Conservation (phyloP, 495 filamentous ascomycete species). For the Aspergillus funiculosus region DNA sequence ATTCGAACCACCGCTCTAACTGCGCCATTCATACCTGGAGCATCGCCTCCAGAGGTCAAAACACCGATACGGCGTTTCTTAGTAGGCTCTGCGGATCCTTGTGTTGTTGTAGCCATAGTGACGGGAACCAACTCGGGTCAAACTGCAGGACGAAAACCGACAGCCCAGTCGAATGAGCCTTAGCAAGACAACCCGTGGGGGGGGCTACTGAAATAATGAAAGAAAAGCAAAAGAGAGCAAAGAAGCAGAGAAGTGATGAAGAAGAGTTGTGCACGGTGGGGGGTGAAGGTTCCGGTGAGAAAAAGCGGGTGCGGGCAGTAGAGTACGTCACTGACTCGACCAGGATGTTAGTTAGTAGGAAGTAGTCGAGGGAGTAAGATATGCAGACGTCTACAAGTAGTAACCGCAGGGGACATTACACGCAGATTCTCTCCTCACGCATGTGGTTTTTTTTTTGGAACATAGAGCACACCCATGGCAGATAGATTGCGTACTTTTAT, state of each 20-base stretch:
- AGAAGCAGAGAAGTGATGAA: constrained; percentile 13
- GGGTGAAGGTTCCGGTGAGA: constrained; percentile 39
- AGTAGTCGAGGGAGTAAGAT: no score
- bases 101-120: constrained; percentile 33
- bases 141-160: constrained; percentile 3
- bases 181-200: no score
- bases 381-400: no score
- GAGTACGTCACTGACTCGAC: constrained; percentile 36
- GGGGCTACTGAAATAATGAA: constrained; percentile 10
- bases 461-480: no score
- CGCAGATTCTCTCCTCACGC: no score
- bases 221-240: constrained; percentile 8
- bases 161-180: constrained; percentile 9
- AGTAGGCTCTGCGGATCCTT: constrained; percentile 32
- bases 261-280: constrained; percentile 16
- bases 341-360: no score
- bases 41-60: constrained; percentile 96
- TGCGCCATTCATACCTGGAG: constrained; percentile 95
- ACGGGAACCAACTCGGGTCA: constrained; percentile 5
- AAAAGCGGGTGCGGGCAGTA: constrained; percentile 38
- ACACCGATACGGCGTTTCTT: constrained; percentile 82
- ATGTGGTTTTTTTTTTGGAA: no score
- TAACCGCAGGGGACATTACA: no score
- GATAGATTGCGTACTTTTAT: no score
- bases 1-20: constrained; percentile 92